Percentiles rank a stretch among this genome's conserved stretches.
Conservation (phyloP, 306 rosid genomes). For the Alnus rubra region DNA sequence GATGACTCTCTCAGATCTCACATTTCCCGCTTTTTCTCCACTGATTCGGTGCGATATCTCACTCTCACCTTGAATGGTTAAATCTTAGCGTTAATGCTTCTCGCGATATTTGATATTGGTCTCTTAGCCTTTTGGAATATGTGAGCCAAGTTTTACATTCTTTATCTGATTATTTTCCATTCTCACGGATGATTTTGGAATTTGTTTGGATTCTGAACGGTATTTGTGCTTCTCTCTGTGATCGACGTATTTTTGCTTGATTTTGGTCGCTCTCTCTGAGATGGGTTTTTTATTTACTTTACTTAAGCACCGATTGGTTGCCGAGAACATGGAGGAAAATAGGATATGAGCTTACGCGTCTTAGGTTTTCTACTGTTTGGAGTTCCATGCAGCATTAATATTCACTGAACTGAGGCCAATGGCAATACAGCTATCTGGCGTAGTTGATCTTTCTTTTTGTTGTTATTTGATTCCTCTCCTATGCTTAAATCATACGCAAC, state of each 20-base stretch:
- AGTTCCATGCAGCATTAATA: background rate
- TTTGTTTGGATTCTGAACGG: background rate
- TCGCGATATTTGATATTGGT: background rate
- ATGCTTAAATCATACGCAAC: background rate
- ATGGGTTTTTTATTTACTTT: background rate
- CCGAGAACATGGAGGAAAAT: conserved; percentile 11
- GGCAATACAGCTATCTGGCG: background rate
- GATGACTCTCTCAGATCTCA: conserved; percentile 59
- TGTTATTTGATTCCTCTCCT: background rate
- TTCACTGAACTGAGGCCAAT: background rate
- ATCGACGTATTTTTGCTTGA: background rate
- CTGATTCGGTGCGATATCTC: conserved; percentile 46
- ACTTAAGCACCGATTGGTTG: conserved; percentile 1
- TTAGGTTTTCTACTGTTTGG: background rate
- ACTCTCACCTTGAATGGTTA: background rate
- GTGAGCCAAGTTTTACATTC: background rate
- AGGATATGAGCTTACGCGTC: background rate
- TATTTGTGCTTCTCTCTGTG: background rate
- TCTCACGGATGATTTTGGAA: background rate
- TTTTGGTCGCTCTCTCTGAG: background rate
- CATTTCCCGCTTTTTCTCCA: conserved; percentile 69
- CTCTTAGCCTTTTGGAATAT: background rate
- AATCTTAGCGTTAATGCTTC: background rate
- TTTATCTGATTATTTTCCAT: background rate
- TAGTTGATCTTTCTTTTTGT: background rate